Evolutionary conservation across 1,284 basidiomycete species (phyloP).

Genomic region (Omphalotus olearius): DNA sequence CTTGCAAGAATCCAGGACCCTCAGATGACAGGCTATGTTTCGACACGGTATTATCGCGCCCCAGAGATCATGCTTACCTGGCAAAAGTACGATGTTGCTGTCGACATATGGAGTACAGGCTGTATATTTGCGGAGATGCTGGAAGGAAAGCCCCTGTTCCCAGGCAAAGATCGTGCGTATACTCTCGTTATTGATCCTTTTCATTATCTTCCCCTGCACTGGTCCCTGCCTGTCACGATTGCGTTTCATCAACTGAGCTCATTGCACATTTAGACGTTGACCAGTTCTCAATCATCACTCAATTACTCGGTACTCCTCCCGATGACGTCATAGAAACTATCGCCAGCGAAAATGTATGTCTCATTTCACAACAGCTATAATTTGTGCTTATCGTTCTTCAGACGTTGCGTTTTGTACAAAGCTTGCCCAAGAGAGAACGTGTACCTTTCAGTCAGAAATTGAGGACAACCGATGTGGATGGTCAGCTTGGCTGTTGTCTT

Average conservation of each 20-base stretch:
- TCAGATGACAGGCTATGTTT: constrained; percentile 99
- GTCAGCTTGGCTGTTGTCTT: constrained; percentile 34
- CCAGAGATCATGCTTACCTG: constrained; percentile 99
- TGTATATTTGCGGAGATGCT: constrained; percentile 99
- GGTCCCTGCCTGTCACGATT: not conserved
- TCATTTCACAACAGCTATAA: constrained; percentile 1
- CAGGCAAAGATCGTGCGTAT: constrained; percentile 91
- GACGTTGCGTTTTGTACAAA: constrained; percentile 99
- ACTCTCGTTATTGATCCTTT: constrained; percentile 1
- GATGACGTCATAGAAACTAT: constrained; percentile 99
- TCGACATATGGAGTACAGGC: constrained; percentile 98
- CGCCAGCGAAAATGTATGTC: constrained; percentile 89
- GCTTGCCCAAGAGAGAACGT: constrained; percentile 92
- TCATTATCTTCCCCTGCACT: not conserved
- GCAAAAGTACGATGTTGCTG: constrained; percentile 99
- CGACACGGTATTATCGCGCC: constrained; percentile 97
- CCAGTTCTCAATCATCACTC: constrained; percentile 99
- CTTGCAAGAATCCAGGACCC: constrained; percentile 96
- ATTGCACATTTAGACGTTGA: constrained; percentile 76
- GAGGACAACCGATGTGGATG: constrained; percentile 83
- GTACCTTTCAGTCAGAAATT: constrained; percentile 96
- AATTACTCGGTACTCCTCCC: constrained; percentile 94
- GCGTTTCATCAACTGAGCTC: not conserved
- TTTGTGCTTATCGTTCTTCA: constrained; percentile 28
- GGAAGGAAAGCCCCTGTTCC: constrained; percentile 98